These are phyloP conservation scores for Colletotrichum limetticola DNA, from an alignment of 2,329 filamentous ascomycete species.

Conservation along the genomic window DNA sequence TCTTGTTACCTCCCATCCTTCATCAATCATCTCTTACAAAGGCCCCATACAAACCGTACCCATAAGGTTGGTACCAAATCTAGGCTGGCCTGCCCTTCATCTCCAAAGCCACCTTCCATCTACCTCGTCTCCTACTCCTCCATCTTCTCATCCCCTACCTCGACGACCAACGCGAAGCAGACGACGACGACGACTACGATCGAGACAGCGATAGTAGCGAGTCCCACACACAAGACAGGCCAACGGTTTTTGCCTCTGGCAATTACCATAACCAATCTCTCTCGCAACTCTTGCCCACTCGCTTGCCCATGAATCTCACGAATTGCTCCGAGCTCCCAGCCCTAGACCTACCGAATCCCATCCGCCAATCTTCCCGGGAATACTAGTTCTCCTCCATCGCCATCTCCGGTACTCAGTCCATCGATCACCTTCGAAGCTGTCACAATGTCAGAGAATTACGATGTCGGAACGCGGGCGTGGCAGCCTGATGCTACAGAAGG, in stretches of 20 bases:
- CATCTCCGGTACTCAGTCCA: constrained; percentile 18
- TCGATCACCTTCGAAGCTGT: constrained; percentile 30
- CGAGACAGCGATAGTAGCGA: not conserved
- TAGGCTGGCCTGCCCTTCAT: constrained; percentile 9
- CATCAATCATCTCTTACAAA: constrained; percentile 5
- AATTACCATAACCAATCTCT: constrained; percentile 4
- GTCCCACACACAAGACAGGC: not conserved
- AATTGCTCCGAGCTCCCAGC: constrained; percentile 26
- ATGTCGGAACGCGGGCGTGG: constrained; percentile 97
- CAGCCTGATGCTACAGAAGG: constrained; percentile 96
- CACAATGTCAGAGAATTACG: constrained; percentile 91
- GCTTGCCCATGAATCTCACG: constrained; percentile 34
- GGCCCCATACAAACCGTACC: not conserved
- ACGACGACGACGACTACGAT: not conserved
- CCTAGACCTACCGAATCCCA: constrained; percentile 28
- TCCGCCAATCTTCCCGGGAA: constrained; percentile 15
- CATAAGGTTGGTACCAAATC: not conserved
- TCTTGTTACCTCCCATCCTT: not conserved
- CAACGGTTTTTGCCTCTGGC: not conserved
- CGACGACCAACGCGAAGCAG: not conserved
- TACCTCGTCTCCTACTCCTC: not conserved
- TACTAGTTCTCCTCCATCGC: constrained; percentile 26
- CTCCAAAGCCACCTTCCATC: not conserved
- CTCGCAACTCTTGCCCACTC: not conserved
- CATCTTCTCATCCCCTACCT: not conserved